Percentiles rank a stretch among this genome's conserved stretches.
phyloP scores from a whole-genome alignment of 352 stramenopile genomes.

The Globisporangium splendens region DNA sequence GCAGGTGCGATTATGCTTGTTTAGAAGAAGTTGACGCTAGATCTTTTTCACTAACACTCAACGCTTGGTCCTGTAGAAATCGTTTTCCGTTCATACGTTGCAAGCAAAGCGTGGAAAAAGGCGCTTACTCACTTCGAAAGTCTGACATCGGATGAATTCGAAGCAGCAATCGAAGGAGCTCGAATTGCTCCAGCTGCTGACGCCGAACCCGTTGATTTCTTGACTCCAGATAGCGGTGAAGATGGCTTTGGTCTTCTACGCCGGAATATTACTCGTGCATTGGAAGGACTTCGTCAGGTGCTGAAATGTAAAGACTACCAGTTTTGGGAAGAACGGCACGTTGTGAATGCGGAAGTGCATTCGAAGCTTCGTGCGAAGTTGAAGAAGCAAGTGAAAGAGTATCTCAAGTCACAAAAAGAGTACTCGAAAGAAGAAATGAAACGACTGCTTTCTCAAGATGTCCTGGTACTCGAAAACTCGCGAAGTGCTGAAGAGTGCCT shows the following conservation, averaged over 20 bases:
- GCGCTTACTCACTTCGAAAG: constrained; percentile 68
- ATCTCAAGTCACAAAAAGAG: constrained; percentile 22
- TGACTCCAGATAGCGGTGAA: constrained; percentile 53
- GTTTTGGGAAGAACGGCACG: constrained; percentile 83
- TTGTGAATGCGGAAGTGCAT: constrained; percentile 54
- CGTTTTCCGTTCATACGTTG: constrained; percentile 75
- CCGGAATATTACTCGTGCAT: constrained; percentile 59
- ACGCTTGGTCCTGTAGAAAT: constrained; percentile 29
- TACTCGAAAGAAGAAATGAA: constrained; percentile 46
- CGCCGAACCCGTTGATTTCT: constrained; percentile 21
- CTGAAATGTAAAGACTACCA: constrained; percentile 68
- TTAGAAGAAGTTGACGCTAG: background rate
- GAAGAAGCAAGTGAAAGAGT: constrained; percentile 53
- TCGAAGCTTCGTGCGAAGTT: constrained; percentile 53
- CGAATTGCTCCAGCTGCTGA: constrained; percentile 14
- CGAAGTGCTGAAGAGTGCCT: constrained; percentile 41
- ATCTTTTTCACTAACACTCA: background rate
- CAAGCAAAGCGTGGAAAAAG: constrained; percentile 82
- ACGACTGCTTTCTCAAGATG: constrained; percentile 36
- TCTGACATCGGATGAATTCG: constrained; percentile 47
- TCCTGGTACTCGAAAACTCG: constrained; percentile 34
- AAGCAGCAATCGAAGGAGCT: constrained; percentile 23
- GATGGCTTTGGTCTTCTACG: constrained; percentile 81
- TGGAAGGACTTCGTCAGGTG: constrained; percentile 70
- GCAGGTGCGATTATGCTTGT: constrained; percentile 27